A percentile compares a stretch with the other conserved stretches of the same genome.
These are phyloP conservation scores for Gyrodon lividus DNA, from an alignment of 768 basidiomycete genomes.

Conservation along the genomic window DNA sequence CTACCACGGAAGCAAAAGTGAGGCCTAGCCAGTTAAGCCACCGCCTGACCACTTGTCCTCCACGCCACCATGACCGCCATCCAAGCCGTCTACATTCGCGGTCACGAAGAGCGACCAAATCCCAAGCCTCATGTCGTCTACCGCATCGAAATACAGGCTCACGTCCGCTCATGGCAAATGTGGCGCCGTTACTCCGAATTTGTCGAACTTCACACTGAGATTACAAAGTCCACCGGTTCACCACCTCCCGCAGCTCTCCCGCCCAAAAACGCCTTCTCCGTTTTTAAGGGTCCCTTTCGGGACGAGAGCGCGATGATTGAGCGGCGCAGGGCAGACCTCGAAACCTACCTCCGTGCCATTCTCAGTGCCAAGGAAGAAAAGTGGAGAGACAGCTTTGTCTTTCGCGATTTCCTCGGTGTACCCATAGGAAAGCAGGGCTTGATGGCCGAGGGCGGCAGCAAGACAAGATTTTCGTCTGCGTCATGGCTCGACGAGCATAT, in stretches of 20 bases:
- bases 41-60: slow-evolving; percentile 6
- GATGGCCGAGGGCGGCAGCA: slow-evolving; percentile 24
- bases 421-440: slow-evolving; percentile 58
- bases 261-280: slow-evolving; percentile 75
- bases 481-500: slow-evolving; percentile 91
- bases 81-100: slow-evolving; percentile 70
- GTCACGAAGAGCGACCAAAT: slow-evolving; percentile 61
- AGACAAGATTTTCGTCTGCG: slow-evolving; percentile 63
- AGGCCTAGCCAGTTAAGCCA: neutral
- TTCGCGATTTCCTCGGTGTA: slow-evolving; percentile 85
- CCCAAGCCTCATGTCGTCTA: slow-evolving; percentile 85
- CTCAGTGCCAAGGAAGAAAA: slow-evolving; percentile 74
- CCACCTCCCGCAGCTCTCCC: slow-evolving; percentile 80
- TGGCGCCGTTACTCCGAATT: slow-evolving; percentile 96
- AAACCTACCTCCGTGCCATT: slow-evolving; percentile 84
- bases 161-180: slow-evolving; percentile 91
- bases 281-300: slow-evolving; percentile 53
- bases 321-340: slow-evolving; percentile 75
- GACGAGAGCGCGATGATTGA: slow-evolving; percentile 63
- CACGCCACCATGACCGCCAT: slow-evolving; percentile 59
- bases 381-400: slow-evolving; percentile 79
- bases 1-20: neutral
- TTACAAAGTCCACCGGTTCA: slow-evolving; percentile 76
- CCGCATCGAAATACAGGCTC: slow-evolving; percentile 80
- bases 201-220: slow-evolving; percentile 78